Evolutionary conservation across 345 rosid species (phyloP), one percentile per base, ranked within the genome.

Genomic region (Bretschneidera sinensis): DNA sequence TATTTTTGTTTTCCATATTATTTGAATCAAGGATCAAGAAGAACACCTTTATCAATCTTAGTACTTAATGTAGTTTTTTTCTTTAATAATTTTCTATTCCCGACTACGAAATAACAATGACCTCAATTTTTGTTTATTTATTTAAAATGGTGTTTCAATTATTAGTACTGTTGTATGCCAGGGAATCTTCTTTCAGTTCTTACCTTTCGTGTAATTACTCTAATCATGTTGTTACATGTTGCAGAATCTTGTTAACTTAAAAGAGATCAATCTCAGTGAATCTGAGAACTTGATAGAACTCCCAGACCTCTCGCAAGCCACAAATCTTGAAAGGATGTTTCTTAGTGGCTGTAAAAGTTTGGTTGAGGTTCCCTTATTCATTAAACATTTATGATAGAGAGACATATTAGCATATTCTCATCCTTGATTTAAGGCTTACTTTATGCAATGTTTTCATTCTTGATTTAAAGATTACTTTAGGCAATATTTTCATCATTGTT

Each of bases 221-320:
- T 0, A 47, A 9, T 39, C 1, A 4, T 39, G 34, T 64, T 47
- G 9, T 61, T 51, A 5, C 45, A 39, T 34, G 22, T 15, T 8
- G 15, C 66, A 64, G 70, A 7, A 31, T 24, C 24, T 60, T 9
- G 4, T 3, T 11, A 64, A 25, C 13, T 49, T 71, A n/a, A 64
- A 60, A 17, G 0, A 0, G 6, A 13, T 71, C 9, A n/a, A 64
- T 49, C 65, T 71, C 1, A 0, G 10, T 0, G 3, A 13, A 17
- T 64, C 62, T 4, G 0, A 3, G 11, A 39, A 64, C 7, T 21
- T 71, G 18, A 47, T 2, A 0, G 14, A 25, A 8, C 11, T 43
- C 0, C 70, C 62, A 2, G 48, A 71, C 21, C 62, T 64, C 2
- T 51, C 54, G 5, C 0, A 1, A 6, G 53, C 62, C 22, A 28